These are phyloP conservation scores for Dacryopinax primogenitus DNA, from an alignment of 768 basidiomycete species.

Conservation along the genomic window DNA sequence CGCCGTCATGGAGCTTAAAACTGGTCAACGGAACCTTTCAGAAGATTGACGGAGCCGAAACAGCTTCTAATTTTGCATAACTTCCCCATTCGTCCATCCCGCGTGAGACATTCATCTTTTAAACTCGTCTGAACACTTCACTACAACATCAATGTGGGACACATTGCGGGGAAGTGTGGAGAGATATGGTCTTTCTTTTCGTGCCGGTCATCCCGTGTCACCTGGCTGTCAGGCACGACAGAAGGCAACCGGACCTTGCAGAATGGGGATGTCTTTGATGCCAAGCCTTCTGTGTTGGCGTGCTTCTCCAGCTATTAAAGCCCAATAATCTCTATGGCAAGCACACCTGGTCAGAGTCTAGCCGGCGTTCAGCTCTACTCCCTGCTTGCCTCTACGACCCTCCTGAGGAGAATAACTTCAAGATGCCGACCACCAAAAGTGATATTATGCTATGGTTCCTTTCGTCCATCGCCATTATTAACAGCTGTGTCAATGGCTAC, in stretches of 20 bases:
- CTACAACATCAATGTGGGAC: neutral
- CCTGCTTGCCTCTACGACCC: neutral
- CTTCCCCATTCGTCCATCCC: neutral
- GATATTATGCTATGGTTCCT: constrained; percentile 7
- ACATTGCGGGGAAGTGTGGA: constrained; percentile 4
- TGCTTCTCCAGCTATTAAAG: neutral
- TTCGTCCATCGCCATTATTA: neutral
- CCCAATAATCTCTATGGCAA: neutral
- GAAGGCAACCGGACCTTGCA: neutral
- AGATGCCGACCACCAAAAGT: neutral
- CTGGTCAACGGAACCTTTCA: neutral
- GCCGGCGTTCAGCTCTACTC: too few relatives aligned
- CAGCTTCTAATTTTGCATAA: neutral
- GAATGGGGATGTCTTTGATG: neutral
- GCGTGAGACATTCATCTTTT: neutral
- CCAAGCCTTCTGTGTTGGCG: neutral
- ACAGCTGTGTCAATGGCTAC: constrained; percentile 8
- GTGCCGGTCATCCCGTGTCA: neutral
- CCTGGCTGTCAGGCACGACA: constrained; percentile 1
- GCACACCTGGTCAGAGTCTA: too few relatives aligned
- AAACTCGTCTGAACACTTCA: neutral
- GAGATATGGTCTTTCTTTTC: neutral
- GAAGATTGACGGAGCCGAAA: neutral
- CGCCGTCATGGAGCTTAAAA: constrained; percentile 9
- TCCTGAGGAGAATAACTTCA: neutral